phyloP scores from a whole-genome alignment of 2,329 filamentous ascomycete genomes.

The Myriosclerotinia scirpicola region DNA sequence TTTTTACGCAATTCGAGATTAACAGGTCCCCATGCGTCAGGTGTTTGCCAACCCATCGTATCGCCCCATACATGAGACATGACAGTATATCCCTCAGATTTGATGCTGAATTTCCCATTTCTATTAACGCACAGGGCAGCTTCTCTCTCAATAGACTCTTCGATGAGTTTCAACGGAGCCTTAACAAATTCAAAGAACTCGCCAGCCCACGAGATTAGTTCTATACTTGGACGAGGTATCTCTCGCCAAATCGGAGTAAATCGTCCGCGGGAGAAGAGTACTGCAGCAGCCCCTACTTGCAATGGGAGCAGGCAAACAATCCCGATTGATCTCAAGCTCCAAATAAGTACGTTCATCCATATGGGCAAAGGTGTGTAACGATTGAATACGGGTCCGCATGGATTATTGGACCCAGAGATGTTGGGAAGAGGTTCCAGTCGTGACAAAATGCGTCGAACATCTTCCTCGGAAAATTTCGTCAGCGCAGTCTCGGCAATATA shows the following conservation, averaged over 20 bases:
- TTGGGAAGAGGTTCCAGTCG: neutral
- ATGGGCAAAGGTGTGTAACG: neutral
- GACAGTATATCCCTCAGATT: slow-evolving; percentile 13
- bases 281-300: neutral
- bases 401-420: neutral
- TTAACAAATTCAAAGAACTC: neutral
- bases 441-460: neutral
- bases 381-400: slow-evolving; percentile 16
- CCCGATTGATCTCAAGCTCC: neutral
- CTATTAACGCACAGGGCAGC: slow-evolving; percentile 21
- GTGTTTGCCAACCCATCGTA: slow-evolving; percentile 23
- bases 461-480: neutral
- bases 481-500: neutral
- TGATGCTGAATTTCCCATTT: slow-evolving; percentile 18
- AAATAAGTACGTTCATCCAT: neutral
- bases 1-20: slow-evolving; percentile 15
- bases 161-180: neutral
- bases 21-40: slow-evolving; percentile 12
- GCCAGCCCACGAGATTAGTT: neutral
- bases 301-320: neutral
- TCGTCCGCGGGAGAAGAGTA: neutral
- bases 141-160: slow-evolving; percentile 13
- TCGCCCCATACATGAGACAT: slow-evolving; percentile 25
- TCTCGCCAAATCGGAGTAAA: neutral
- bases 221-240: neutral